Base-by-base conservation (phyloP, 2,329 filamentous ascomycete species). In the Hirsutella rhossiliensis region DNA sequence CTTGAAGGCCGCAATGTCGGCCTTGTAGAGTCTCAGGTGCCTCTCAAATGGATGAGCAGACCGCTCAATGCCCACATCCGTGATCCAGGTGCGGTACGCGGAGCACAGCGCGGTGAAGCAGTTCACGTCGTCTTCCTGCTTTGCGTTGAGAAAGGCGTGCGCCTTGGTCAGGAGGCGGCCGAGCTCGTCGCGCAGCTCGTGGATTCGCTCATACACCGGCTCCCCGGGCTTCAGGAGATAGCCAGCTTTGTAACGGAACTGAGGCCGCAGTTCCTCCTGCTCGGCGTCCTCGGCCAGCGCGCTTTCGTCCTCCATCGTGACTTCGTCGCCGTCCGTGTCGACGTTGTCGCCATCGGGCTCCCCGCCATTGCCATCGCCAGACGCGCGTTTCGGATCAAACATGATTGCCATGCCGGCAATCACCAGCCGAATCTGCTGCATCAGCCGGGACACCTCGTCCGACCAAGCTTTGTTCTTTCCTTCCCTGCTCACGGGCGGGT, bases 401-500 rank as follows among this genome's bases (percentile, higher is more conserved):
- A 98, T 71, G 1, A 85, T 82, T 8, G 90, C 89, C 46, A 95
- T 81, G 43, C 92, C 92, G 3, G 90, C 94, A 23, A 94, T 79
- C 38, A 95, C 79, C n/a, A 98, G 73, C 28, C 90, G 76, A 13
- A 98, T 71, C 42, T 96, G 81, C 12, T 90, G 86, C 45, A 98
- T 73, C 52, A 95, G 87, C 44, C 92, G 74, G 2, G 88, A 90
- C 27, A 97, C 83, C 60, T 98, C 94, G 60, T 98, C 92, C 0
- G 90, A 96, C 92, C 92, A 98, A 55, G 96, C 90, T 63, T 97
- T 98, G 53, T 94, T 94, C 60, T 90, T 95, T 32, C 92, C 92
- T 52, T 89, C 90, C 45, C 90, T 78, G 62, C 88, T 94, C 43
- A 97, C 82, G 3, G 80, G 82, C 1, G 88, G 83, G 31, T 83